Conservation (phyloP, 345 rosid genomes). For the Moricandia moricandioides region DNA sequence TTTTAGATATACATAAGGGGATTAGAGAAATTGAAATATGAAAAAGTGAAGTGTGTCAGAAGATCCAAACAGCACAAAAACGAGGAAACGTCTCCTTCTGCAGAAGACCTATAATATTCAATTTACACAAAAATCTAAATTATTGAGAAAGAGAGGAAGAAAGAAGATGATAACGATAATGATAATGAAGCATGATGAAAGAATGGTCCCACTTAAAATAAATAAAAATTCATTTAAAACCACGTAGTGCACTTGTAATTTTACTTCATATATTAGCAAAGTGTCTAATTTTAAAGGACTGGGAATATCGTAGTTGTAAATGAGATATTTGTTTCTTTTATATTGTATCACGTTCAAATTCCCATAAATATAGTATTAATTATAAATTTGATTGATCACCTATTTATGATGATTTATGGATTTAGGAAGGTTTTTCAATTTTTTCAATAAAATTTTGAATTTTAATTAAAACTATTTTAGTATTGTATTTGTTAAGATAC, state of each 20-base stretch:
- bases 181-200: conserved; percentile 36
- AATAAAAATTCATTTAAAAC: neutral
- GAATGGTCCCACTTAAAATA: conserved; percentile 14
- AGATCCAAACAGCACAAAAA: conserved; percentile 65
- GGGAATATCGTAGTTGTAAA: neutral
- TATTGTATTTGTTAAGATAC: too few species aligned
- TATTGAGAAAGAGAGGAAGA: conserved; percentile 26
- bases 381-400: too few species aligned
- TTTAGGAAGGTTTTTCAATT: too few species aligned
- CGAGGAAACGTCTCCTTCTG: conserved; percentile 87
- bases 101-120: conserved; percentile 38
- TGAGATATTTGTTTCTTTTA: neutral
- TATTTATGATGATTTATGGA: too few species aligned
- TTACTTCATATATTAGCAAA: neutral
- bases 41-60: conserved; percentile 49
- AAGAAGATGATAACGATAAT: conserved; percentile 39
- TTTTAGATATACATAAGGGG: neutral
- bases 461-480: too few species aligned
- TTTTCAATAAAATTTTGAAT: too few species aligned
- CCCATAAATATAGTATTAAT: too few species aligned
- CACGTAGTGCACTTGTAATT: neutral
- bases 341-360: too few species aligned
- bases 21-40: conserved; percentile 23
- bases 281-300: neutral
- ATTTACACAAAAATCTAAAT: conserved; percentile 33